A percentile compares a stretch with the other conserved stretches of the same genome.
phyloP scores from a whole-genome alignment of 768 basidiomycete species.

The Boletus eberwhitei region DNA sequence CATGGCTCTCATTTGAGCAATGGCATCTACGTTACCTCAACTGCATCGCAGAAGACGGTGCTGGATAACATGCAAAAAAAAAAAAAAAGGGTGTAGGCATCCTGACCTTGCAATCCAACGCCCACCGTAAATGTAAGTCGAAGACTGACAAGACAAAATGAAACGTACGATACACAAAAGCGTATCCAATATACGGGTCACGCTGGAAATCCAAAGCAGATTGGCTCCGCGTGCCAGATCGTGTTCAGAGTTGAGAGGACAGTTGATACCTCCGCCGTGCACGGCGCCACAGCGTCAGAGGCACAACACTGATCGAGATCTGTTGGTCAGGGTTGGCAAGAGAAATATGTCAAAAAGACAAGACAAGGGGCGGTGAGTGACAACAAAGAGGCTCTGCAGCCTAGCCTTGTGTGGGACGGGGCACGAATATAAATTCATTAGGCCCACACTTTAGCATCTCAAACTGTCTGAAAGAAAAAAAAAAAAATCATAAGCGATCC shows the following conservation, averaged over 20 bases:
- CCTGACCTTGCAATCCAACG: not conserved
- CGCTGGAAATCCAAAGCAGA: not conserved
- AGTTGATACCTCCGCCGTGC: not conserved
- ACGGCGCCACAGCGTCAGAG: slow-evolving; percentile 17
- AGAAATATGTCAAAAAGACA: not conserved
- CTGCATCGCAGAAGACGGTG: not conserved
- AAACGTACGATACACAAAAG: not conserved
- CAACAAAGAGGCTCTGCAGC: not conserved
- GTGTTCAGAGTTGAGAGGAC: not conserved
- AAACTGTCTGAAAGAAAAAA: not conserved
- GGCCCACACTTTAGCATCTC: not conserved
- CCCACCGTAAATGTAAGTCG: not conserved
- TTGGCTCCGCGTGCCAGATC: not conserved
- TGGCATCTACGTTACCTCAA: not conserved
- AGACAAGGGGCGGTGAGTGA: not conserved
- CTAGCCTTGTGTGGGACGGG: not conserved
- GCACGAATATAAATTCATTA: not conserved
- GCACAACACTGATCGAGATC: slow-evolving; percentile 8
- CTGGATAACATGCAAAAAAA: not conserved
- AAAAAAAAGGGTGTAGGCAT: no score
- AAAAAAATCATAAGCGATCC: slow-evolving; percentile 25
- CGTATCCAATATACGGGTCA: not conserved
- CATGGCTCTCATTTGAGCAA: not conserved
- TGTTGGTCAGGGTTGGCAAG: not conserved
- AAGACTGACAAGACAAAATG: not conserved